Evolutionary conservation across 2,329 filamentous ascomycete genomes (phyloP).

Genomic region (Talaromyces sp.): DNA sequence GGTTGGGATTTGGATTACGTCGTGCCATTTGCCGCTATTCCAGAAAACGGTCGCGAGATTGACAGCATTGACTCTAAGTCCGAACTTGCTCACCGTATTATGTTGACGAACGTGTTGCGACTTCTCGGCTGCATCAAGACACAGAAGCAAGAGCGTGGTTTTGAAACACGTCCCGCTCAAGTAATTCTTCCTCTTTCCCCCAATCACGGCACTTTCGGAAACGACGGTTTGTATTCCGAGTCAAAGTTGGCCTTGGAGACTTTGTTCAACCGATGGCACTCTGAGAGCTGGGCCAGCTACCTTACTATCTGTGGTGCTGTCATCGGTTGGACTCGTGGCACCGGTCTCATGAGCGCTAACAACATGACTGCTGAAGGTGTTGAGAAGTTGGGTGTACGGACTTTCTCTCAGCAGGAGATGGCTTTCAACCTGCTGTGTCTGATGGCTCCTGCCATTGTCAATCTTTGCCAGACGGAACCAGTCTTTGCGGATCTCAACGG

Average conservation of each 20-base stretch:
- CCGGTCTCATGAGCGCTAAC: constrained; percentile 95
- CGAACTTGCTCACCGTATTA: constrained; percentile 95
- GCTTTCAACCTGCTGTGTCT: constrained; percentile 96
- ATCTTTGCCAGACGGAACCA: constrained; percentile 91
- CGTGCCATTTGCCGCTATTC: constrained; percentile 93
- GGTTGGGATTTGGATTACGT: constrained; percentile 98
- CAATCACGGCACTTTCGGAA: constrained; percentile 97
- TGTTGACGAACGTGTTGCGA: constrained; percentile 94
- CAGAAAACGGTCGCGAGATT: constrained; percentile 95
- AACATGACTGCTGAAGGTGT: constrained; percentile 97
- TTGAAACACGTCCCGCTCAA: constrained; percentile 92
- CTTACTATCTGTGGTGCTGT: constrained; percentile 97
- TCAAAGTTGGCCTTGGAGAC: constrained; percentile 97
- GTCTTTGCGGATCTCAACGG: constrained; percentile 97
- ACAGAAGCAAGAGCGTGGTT: constrained; percentile 80
- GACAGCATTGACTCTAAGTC: constrained; percentile 96
- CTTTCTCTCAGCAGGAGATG: constrained; percentile 99
- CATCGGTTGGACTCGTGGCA: constrained; percentile 98
- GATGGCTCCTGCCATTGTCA: constrained; percentile 89
- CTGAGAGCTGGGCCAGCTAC: constrained; percentile 94
- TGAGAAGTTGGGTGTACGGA: constrained; percentile 92
- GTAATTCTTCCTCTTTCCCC: constrained; percentile 93
- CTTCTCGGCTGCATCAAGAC: constrained; percentile 85
- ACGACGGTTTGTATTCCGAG: constrained; percentile 95
- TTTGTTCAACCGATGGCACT: constrained; percentile 97